These are phyloP conservation scores for Trichomonascaceae sp. DNA, from an alignment of 1,139 yeast species.

Conservation along the genomic window DNA sequence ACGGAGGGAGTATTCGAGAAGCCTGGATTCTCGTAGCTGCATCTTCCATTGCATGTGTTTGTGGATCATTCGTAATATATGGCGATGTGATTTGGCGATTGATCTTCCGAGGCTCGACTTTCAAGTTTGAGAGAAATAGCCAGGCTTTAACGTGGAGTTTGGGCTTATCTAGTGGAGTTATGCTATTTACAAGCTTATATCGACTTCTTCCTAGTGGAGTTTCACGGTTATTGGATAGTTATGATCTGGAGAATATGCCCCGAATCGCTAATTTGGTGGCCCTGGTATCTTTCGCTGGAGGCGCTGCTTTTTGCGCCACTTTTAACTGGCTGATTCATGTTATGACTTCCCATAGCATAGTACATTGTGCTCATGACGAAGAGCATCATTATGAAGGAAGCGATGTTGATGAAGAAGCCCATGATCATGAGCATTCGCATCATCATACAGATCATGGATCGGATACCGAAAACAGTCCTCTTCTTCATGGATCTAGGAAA, in stretches of 20 bases:
- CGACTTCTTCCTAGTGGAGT: constrained; percentile 64
- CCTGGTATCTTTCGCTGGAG: constrained; percentile 49
- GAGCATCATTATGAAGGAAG: constrained; percentile 27
- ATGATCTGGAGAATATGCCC: constrained; percentile 21
- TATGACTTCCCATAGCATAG: constrained; percentile 72
- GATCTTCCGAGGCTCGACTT: constrained; percentile 32
- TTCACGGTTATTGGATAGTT: constrained; percentile 28
- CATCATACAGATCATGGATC: constrained; percentile 11
- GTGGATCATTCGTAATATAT: constrained; percentile 54
- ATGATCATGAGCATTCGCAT: constrained; percentile 44
- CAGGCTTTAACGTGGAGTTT: constrained; percentile 58
- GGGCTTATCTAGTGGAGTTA: constrained; percentile 64
- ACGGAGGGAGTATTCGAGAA: constrained; percentile 12
- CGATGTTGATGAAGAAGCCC: constrained; percentile 25
- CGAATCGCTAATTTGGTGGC: constrained; percentile 36
- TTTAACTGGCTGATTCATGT: constrained; percentile 60
- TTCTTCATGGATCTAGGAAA: background rate
- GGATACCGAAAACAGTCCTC: constrained; percentile 8
- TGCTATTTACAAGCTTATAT: constrained; percentile 66
- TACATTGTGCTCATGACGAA: constrained; percentile 69
- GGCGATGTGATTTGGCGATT: constrained; percentile 42
- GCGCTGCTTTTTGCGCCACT: constrained; percentile 52
- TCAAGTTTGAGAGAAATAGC: constrained; percentile 55
- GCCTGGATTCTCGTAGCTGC: constrained; percentile 54
- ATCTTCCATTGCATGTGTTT: constrained; percentile 51